A percentile compares a stretch with the other conserved stretches of the same genome.
phyloP scores from a whole-genome alignment of 176 grass and related monocot genomes.

The Oryza coarctata region DNA sequence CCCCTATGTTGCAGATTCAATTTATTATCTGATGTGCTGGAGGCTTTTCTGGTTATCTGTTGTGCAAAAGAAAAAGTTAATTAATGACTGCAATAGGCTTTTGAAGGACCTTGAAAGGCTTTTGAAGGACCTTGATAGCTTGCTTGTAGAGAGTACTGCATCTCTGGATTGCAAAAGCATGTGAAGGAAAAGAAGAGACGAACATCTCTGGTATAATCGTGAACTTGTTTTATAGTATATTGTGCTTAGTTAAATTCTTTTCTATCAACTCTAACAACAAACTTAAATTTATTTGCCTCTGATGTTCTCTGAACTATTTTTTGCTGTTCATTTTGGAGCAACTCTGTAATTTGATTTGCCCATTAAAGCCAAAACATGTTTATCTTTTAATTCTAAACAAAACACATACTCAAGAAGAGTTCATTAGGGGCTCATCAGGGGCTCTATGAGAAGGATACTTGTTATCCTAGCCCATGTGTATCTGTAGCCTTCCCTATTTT shows the following conservation, averaged over 20 bases:
- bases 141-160: conserved; percentile 83
- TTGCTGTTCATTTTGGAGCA: conserved; percentile 98
- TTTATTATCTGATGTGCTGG: conserved; percentile 77
- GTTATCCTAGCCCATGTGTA: too few species aligned
- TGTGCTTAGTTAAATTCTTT: conserved; percentile 12
- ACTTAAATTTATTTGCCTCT: conserved; percentile 20
- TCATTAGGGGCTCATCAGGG: too few species aligned
- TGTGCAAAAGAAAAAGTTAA: conserved; percentile 97
- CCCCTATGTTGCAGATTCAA: conserved; percentile 63
- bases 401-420: conserved; percentile 96
- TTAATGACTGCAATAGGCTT: conserved; percentile 88
- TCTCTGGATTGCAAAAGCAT: conserved; percentile 91
- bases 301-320: conserved; percentile 21
- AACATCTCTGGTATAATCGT: conserved; percentile 71
- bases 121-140: conserved; percentile 90
- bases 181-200: conserved; percentile 74
- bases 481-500: too few species aligned
- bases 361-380: conserved; percentile 85
- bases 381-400: conserved; percentile 97
- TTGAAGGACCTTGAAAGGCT: conserved; percentile 87
- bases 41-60: conserved; percentile 92
- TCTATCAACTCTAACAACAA: conserved; percentile 11
- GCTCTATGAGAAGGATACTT: conserved; percentile 87
- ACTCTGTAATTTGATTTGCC: conserved; percentile 96
- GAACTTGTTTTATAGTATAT: conserved; percentile 11